Percentiles rank a stretch among this genome's conserved stretches.
Evolutionary conservation across 2,329 filamentous ascomycete species (phyloP).

Genomic region (Acrodontium crateriforme): DNA sequence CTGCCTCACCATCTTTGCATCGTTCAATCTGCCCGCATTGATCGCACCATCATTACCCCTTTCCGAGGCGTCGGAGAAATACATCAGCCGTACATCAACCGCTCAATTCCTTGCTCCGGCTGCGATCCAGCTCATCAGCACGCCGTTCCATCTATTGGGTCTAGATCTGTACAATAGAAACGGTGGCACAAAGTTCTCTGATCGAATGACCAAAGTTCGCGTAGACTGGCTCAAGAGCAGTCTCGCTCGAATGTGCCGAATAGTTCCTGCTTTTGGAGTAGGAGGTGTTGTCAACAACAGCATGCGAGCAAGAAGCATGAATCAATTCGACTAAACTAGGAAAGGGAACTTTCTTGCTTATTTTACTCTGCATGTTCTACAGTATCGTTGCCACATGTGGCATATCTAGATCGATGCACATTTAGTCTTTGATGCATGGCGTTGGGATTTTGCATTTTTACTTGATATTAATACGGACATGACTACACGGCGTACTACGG

Average conservation of each 20-base stretch:
- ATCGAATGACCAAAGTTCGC: conserved; percentile 54
- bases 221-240: conserved; percentile 65
- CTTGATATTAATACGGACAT: no score
- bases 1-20: conserved; percentile 79
- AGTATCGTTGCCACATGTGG: no score
- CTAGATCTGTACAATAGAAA: conserved; percentile 72
- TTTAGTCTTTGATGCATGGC: no score
- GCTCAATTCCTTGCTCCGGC: conserved; percentile 76
- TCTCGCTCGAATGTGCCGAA: conserved; percentile 64
- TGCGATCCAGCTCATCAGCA: conserved; percentile 62
- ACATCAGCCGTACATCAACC: conserved; percentile 34
- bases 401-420: no score
- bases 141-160: conserved; percentile 72
- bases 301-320: conserved; percentile 55
- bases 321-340: conserved; percentile 37
- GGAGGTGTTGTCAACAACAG: conserved; percentile 76
- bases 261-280: conserved; percentile 77
- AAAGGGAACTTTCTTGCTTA: no score
- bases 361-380: no score
- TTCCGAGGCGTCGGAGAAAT: conserved; percentile 30
- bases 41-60: conserved; percentile 53
- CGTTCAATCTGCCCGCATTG: conserved; percentile 75
- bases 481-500: no score
- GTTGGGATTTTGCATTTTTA: no score
- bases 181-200: conserved; percentile 34